Percentiles rank a stretch among this genome's conserved stretches.
Conservation (phyloP, 106 monocot genomes). For the Ottelia alismoides region DNA sequence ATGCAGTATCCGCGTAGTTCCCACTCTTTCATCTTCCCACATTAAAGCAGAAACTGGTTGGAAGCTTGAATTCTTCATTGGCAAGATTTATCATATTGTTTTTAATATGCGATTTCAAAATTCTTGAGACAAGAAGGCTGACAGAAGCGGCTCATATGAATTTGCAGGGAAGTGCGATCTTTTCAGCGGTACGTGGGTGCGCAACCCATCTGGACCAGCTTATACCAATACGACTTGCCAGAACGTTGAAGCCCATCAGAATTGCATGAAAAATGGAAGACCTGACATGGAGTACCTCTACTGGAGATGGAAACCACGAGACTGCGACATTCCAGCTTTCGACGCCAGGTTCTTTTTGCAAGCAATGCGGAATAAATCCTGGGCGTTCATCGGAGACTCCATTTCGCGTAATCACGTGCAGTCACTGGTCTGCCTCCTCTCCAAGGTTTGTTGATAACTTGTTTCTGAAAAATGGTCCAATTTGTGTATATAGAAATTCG, state of each 20-base stretch:
- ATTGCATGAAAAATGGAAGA: conserved; percentile 60
- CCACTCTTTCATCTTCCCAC: too few relatives aligned
- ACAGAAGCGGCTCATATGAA: too few relatives aligned
- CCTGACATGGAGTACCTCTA: conserved; percentile 48
- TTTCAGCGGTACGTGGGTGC: conserved; percentile 53
- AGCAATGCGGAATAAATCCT: conserved; percentile 40
- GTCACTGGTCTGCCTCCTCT: conserved; percentile 59
- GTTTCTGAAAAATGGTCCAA: neutral
- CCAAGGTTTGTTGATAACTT: conserved; percentile 23
- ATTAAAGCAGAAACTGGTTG: too few relatives aligned
- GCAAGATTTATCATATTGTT: too few relatives aligned
- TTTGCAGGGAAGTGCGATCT: conserved; percentile 49
- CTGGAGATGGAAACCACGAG: conserved; percentile 72
- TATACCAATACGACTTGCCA: conserved; percentile 51
- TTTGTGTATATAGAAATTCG: neutral
- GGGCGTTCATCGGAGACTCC: conserved; percentile 67
- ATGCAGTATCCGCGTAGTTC: too few relatives aligned
- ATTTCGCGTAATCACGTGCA: conserved; percentile 66
- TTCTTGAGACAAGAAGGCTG: too few relatives aligned
- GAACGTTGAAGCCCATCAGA: conserved; percentile 48
- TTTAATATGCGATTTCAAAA: too few relatives aligned
- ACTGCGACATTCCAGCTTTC: conserved; percentile 32
- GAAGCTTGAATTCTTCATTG: too few relatives aligned
- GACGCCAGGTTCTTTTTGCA: conserved; percentile 40
- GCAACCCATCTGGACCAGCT: conserved; percentile 30